Conservation (phyloP, 768 basidiomycete species). For the Pleurotus salmoneostramineus region DNA sequence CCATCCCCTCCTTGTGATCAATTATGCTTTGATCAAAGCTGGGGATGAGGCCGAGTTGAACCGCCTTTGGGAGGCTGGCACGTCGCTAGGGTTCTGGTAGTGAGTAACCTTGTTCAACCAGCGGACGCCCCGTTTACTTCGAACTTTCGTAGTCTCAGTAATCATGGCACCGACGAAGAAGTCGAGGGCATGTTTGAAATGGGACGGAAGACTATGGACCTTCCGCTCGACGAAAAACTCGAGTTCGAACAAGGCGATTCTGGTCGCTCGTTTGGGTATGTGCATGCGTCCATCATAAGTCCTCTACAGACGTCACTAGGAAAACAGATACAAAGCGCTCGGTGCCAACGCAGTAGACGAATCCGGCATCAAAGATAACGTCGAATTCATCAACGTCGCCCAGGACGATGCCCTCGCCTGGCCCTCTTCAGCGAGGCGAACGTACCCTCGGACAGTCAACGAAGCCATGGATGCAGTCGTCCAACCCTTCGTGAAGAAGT, state of each 20-base stretch:
- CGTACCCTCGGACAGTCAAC: conserved; percentile 53
- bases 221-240: conserved; percentile 55
- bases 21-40: conserved; percentile 43
- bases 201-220: conserved; percentile 47
- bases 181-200: conserved; percentile 51
- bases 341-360: conserved; percentile 64
- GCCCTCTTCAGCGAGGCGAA: conserved; percentile 46
- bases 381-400: conserved; percentile 64
- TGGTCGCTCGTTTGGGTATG: conserved; percentile 36
- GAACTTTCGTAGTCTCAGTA: conserved; percentile 38
- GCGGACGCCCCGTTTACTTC: no score
- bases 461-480: conserved; percentile 46
- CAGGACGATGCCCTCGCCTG: conserved; percentile 68
- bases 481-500: conserved; percentile 54
- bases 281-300: neutral
- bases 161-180: conserved; percentile 48
- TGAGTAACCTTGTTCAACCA: conserved; percentile 26
- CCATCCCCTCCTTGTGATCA: conserved; percentile 52
- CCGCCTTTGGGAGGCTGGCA: conserved; percentile 53
- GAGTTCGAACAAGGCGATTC: conserved; percentile 53
- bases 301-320: no score
- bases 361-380: conserved; percentile 48
- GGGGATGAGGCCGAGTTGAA: conserved; percentile 41
- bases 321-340: conserved; percentile 51
- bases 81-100: conserved; percentile 66